These are phyloP conservation scores for Ormosia semicastrata DNA, from an alignment of 306 rosid genomes.

Conservation along the genomic window DNA sequence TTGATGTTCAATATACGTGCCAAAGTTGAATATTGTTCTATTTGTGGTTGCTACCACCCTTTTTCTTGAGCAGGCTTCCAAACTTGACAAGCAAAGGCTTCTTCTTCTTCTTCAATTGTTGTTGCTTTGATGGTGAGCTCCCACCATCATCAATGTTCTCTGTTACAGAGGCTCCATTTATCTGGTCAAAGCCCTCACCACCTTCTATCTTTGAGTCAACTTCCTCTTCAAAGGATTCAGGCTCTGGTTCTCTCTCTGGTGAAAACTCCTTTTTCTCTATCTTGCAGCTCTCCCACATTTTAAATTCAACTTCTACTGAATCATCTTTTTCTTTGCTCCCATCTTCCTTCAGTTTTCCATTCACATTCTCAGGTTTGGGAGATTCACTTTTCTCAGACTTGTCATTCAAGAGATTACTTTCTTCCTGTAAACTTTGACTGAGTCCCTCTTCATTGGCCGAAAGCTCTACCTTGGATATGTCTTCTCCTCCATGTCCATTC, in stretches of 20 bases:
- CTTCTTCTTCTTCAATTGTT: conserved; percentile 79
- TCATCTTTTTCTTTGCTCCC: conserved; percentile 53
- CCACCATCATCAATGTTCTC: conserved; percentile 49
- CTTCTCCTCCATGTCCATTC: conserved; percentile 77
- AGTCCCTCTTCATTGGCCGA: conserved; percentile 40
- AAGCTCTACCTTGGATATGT: conserved; percentile 54
- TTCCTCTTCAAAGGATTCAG: conserved; percentile 70
- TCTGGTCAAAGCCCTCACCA: conserved; percentile 51
- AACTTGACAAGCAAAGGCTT: conserved; percentile 85
- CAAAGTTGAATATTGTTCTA: conserved; percentile 42
- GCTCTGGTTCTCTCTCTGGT: conserved; percentile 71
- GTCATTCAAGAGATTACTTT: conserved; percentile 38
- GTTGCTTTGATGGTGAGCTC: conserved; percentile 68
- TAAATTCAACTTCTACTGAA: conserved; percentile 50
- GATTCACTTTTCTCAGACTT: conserved; percentile 48
- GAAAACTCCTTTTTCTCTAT: conserved; percentile 95
- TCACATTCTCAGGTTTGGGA: conserved; percentile 35
- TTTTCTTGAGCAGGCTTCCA: conserved; percentile 94
- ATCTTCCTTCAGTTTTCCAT: conserved; percentile 56
- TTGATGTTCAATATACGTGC: conserved; percentile 52
- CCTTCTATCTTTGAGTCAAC: conserved; percentile 61
- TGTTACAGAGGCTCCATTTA: conserved; percentile 52
- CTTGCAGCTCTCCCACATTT: conserved; percentile 96
- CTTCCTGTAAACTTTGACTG: conserved; percentile 39
- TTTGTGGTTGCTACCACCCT: conserved; percentile 67